Base-by-base conservation (phyloP, 2,329 filamentous ascomycete genomes). In the Lizonia empirigonia region DNA sequence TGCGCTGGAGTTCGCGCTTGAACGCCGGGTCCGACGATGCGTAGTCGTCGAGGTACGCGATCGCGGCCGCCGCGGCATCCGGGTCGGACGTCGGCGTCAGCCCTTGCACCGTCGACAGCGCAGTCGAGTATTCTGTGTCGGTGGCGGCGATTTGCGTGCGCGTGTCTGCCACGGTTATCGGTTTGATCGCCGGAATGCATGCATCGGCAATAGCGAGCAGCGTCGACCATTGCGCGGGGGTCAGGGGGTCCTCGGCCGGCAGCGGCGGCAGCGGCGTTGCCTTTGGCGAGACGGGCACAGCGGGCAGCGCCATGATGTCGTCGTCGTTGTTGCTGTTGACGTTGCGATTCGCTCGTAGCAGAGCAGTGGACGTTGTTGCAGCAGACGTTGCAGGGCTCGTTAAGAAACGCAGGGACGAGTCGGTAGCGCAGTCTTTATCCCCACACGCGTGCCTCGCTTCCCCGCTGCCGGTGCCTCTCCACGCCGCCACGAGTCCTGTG, bases 141-240 rank as follows among this genome's bases (percentile, higher is more conserved):
- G 80, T 67, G 10, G 85, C 72, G 13, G 69, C 67, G 13, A 84
- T 69, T 52, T 82, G 77, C 26, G 60, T 69, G 4, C 67, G 63
- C 18, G 69, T 65, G 36, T 70, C 70, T 7, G 71, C 68, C 0
- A 64, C 67, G 3, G 68, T 67, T 0, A 71, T 68, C 3, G 76
- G 73, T 29, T 72, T 77, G 54, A 89, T 77, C 16, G 85, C 80
- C 2, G 87, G 85, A 24, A 90, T 72, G 15, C 83, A 71, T 1
- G 83, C 77, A 55, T 86, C 83, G 7, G 80, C 76, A 23, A 87
- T 77, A 19, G 83, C 78, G 37, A 82, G 73, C 3, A 87, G 71
- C 1, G 80, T 84, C 23, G 72, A 76, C 84, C 84, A 86, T 76
- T 87, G 84, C 2, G 74, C 66, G 10, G 78, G 68, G 2, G 77